Conservation (phyloP, 192 early-diverging fungal genomes). For the Fimicolochytrium jonesii region DNA sequence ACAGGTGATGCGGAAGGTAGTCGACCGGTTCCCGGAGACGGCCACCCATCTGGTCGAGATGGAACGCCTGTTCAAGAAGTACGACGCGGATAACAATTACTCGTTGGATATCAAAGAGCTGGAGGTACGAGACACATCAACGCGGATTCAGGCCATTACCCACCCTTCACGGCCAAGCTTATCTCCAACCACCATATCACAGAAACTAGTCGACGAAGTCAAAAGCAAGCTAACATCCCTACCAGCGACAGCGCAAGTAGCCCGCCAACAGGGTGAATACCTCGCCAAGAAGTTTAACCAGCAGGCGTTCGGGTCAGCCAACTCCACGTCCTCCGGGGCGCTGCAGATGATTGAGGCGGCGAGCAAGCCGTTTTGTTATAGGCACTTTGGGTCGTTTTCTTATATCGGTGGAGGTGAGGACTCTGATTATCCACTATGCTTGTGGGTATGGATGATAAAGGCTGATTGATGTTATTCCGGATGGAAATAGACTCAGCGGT, state of each 20-base stretch:
- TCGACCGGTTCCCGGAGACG: constrained; percentile 47
- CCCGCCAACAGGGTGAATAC: constrained; percentile 36
- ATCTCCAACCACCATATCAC: too few species aligned
- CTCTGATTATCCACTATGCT: too few species aligned
- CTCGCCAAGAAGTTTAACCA: constrained; percentile 31
- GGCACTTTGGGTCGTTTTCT: constrained; percentile 38
- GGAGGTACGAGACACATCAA: neutral
- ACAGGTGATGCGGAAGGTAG: constrained; percentile 5
- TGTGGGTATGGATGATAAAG: too few species aligned
- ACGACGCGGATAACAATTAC: constrained; percentile 27
- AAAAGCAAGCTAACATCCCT: constrained; percentile 36
- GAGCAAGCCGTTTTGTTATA: constrained; percentile 28
- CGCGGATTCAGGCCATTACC: neutral
- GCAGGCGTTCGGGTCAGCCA: neutral
- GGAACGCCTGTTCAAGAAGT: constrained; percentile 26
- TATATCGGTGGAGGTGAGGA: constrained; percentile 35
- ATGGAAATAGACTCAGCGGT: constrained; percentile 35
- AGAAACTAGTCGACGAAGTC: constrained; percentile 23
- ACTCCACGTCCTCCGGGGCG: neutral
- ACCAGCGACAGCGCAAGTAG: constrained; percentile 42
- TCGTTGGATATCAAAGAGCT: constrained; percentile 21
- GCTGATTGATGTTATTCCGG: too few species aligned
- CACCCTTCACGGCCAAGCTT: neutral
- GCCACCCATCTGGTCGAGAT: constrained; percentile 48
- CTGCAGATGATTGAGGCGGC: constrained; percentile 1